Evolutionary conservation across 192 early-diverging fungal species (phyloP).

Genomic region (Backusella psychrophila): DNA sequence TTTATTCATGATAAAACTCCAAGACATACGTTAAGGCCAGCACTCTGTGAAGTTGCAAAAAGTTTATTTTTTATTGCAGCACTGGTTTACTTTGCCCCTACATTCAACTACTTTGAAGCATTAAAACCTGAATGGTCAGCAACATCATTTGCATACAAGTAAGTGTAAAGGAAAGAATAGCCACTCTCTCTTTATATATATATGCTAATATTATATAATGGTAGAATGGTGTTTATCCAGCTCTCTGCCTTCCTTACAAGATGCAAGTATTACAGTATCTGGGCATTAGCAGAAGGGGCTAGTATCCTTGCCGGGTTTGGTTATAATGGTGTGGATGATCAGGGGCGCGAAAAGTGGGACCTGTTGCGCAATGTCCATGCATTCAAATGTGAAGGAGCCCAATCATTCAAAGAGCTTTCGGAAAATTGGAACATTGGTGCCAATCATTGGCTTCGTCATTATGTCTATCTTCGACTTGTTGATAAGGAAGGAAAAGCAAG

Average conservation of each 20-base stretch:
- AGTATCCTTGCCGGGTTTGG: slow-evolving; percentile 81
- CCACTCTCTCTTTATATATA: background rate
- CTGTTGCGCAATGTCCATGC: slow-evolving; percentile 76
- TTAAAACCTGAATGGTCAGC: background rate
- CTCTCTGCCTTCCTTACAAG: slow-evolving; percentile 58
- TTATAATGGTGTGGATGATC: slow-evolving; percentile 59
- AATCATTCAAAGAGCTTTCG: slow-evolving; percentile 68
- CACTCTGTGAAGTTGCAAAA: background rate
- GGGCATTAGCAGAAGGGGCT: slow-evolving; percentile 82
- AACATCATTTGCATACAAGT: background rate
- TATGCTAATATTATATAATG: too few species aligned
- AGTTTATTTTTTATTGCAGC: background rate
- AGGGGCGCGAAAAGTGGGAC: slow-evolving; percentile 60
- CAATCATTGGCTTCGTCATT: slow-evolving; percentile 80
- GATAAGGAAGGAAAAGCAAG: slow-evolving; percentile 44
- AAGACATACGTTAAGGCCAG: background rate
- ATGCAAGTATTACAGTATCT: slow-evolving; percentile 82
- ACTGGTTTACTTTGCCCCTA: background rate
- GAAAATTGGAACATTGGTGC: slow-evolving; percentile 92
- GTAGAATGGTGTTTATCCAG: slow-evolving; percentile 46
- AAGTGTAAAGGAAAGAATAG: background rate
- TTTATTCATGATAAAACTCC: slow-evolving; percentile 10
- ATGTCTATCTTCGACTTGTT: slow-evolving; percentile 74
- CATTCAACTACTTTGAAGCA: background rate
- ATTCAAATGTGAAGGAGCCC: slow-evolving; percentile 66